Base-by-base conservation (phyloP, 1,284 basidiomycete species). In the Phaffia rhodozyma region DNA sequence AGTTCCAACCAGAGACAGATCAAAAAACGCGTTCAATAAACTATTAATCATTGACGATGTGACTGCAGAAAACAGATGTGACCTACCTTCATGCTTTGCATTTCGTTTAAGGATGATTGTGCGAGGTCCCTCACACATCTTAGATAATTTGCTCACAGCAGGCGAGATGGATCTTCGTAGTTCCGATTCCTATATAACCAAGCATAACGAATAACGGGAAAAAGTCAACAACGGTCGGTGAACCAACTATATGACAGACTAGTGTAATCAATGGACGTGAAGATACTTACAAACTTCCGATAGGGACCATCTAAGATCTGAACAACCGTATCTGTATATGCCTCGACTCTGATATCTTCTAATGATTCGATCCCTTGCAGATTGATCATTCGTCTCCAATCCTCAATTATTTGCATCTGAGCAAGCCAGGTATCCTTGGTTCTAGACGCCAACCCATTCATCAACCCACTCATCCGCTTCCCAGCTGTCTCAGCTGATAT, bases 161-260 rank as follows among this genome's bases (percentile, higher is more conserved):
- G 74, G 73, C 67, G 76, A 68, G 66, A 77, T 70, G 32, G 69
- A 70, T 16, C 70, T 68, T 55, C 66, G 60, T 7, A 77, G 69
- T 32, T 74, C 70, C 6, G 69, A 66, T 48, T 75, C 71, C 72
- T 73, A 57, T 5, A 18, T 18, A 23, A 49, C 13, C 23, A 32
- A 5, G 29, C 4, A 25, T 4, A 55, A 48, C 0, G 23, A 32
- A 23, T 34, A 60, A 3, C 25, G n/a, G 27, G 21, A 34, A 43
- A 38, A 21, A 30, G 57, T 29, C 25, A 16, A 13, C 2, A 16
- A 32, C 27, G 25, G 38, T 29, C 5, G 7, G 16, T 21, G 20
- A 52, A 52, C 11, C 13, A 30, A 53, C 3, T 23, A 11, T 20
- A 59, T 23, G 29, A 27, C 16, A 43, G 32, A 54, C 13, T 75